phyloP scores from a whole-genome alignment of 306 rosid species.

The Cucurbita ficifolia region DNA sequence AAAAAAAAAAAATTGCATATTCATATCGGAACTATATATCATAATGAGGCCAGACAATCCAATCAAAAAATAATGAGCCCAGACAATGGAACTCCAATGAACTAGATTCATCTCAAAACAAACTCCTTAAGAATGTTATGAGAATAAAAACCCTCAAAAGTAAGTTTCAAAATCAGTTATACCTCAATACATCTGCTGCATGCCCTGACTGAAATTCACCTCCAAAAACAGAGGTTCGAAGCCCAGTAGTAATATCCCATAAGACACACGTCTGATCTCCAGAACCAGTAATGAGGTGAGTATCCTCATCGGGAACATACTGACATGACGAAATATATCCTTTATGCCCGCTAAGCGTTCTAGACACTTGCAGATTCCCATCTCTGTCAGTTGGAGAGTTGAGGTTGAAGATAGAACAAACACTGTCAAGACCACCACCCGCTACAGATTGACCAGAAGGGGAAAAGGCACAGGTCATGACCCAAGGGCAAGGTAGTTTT shows the following conservation, averaged over 20 bases:
- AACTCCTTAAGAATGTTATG: not conserved
- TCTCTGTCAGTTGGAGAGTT: slow-evolving; percentile 73
- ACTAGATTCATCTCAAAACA: not conserved
- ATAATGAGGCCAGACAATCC: not conserved
- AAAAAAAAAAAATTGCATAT: not conserved
- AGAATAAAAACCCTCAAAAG: not conserved
- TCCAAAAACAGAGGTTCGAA: slow-evolving; percentile 84
- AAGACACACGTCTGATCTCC: slow-evolving; percentile 92
- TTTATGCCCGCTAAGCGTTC: slow-evolving; percentile 77
- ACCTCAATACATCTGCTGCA: slow-evolving; percentile 83
- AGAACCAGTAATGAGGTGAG: slow-evolving; percentile 78
- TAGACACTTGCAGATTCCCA: slow-evolving; percentile 53
- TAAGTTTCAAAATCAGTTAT: slow-evolving; percentile 14
- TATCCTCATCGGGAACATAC: slow-evolving; percentile 86
- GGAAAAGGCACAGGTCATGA: slow-evolving; percentile 93
- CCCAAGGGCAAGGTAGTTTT: slow-evolving; percentile 98
- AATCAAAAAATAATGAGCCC: not conserved
- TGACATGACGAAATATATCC: slow-evolving; percentile 93
- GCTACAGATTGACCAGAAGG: slow-evolving; percentile 91
- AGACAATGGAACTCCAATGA: not conserved
- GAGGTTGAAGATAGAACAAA: slow-evolving; percentile 85
- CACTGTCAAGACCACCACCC: slow-evolving; percentile 94
- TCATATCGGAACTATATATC: not conserved
- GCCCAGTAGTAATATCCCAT: slow-evolving; percentile 96
- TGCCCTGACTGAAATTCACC: slow-evolving; percentile 99